Base-by-base conservation (phyloP, 140 eudicot species). In the Ambrosia hybrid region DNA sequence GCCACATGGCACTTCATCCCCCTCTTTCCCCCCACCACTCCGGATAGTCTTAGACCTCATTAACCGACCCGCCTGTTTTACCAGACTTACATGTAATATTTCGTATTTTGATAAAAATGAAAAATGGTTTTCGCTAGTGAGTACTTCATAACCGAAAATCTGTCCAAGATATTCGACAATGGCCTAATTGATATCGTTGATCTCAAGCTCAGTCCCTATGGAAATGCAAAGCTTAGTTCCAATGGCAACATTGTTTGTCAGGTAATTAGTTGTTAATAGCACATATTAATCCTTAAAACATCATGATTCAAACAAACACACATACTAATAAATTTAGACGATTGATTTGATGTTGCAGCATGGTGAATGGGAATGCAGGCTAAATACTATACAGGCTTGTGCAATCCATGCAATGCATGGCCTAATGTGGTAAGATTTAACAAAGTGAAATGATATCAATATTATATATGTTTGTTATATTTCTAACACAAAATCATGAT, bases 301-400 rank as follows among this genome's bases (percentile, higher is more conserved):
- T 51, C 9, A 48, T 48, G 53, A 3, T 51, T 64, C 3, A 5
- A 64, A 8, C 52, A 46, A 46, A 46, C 53, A 48, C 9, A 9
- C 12, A 48, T 9, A 48, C 53, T 6, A 5, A 37, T 14, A 13
- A 51, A 13, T 56, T 16, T 37, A 62, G 65, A 36, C 49, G 3
- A 8, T 48, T 9, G 34, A 62, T 69, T 64, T 43, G 34, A 36
- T 75, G 13, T 73, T 89, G 80, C 95, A 92, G 98, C 98, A 92
- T 82, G 98, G 98, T 45, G 67, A 65, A 43, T 51, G 57, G 73
- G 98, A 92, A 79, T 92, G 95, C 72, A 51, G 85, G 68, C 86
- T 89, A 78, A 89, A 92, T 75, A 84, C 88, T 2, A 79, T 92
- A 10, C 92, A 92, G 81, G 87, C 98, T 1, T 92, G 98, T 72